Evolutionary conservation across 192 early-diverging fungal genomes (phyloP).

Genomic region (Pilaira anomala): DNA sequence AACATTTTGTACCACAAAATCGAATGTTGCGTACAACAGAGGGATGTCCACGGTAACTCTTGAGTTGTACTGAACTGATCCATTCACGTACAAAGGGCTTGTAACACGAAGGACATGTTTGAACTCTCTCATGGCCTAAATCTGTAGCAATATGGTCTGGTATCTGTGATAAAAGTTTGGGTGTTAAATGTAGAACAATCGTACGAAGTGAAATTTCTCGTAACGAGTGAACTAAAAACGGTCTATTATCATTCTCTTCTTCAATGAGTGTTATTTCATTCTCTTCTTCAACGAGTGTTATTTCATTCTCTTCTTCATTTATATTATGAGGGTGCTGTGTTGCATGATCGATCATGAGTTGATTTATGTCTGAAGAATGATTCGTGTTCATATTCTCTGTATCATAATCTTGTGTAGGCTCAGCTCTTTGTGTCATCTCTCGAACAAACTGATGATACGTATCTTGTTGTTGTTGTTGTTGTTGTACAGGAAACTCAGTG

Average conservation of each 20-base stretch:
- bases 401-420: background rate
- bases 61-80: conserved; percentile 4
- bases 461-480: too few relatives aligned
- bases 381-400: background rate
- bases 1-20: conserved; percentile 1
- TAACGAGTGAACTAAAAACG: conserved; percentile 2
- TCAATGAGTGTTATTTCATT: background rate
- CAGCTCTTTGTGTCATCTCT: background rate
- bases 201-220: conserved; percentile 4
- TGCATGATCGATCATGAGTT: too few relatives aligned
- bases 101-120: background rate
- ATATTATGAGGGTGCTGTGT: too few relatives aligned
- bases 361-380: background rate
- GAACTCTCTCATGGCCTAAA: background rate
- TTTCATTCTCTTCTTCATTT: too few relatives aligned
- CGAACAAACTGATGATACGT: background rate
- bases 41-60: background rate
- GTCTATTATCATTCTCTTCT: background rate
- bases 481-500: background rate
- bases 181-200: background rate
- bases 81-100: conserved; percentile 2
- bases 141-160: background rate
- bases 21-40: conserved; percentile 4
- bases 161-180: background rate
- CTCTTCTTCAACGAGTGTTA: background rate